A percentile compares a stretch with the other conserved stretches of the same genome.
These are phyloP conservation scores for Chaetomium cochliodes DNA, from an alignment of 495 filamentous ascomycete genomes.

Conservation along the genomic window DNA sequence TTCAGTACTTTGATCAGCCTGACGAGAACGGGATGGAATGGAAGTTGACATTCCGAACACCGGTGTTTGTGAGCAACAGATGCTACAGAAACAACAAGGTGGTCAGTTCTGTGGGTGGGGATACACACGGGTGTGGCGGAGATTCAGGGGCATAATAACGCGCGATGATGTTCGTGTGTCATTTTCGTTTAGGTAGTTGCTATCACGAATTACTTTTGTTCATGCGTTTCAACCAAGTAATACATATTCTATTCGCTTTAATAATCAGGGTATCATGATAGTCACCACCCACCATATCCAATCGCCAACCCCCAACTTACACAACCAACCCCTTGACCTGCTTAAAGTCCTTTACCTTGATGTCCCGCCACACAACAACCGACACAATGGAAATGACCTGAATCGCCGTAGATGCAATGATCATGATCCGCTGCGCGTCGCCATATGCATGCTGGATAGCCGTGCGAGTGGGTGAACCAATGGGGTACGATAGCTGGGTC, in stretches of 20 bases:
- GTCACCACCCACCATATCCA: too few species aligned
- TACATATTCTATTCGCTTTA: too few species aligned
- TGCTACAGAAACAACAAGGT: conserved; percentile 6
- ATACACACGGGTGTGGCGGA: not conserved
- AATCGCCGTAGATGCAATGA: conserved; percentile 54
- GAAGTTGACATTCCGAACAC: not conserved
- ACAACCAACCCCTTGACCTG: conserved; percentile 36
- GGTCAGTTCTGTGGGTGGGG: not conserved
- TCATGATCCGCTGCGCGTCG: conserved; percentile 54
- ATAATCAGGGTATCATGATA: too few species aligned
- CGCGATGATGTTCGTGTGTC: too few species aligned
- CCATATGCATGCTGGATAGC: conserved; percentile 60
- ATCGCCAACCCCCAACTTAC: not conserved
- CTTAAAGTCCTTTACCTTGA: conserved; percentile 56
- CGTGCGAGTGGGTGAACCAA: conserved; percentile 49
- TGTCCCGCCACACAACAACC: conserved; percentile 54
- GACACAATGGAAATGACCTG: conserved; percentile 49
- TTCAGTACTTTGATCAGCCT: not conserved
- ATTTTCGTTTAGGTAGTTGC: too few species aligned
- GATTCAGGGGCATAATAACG: conserved; percentile 1
- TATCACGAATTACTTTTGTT: too few species aligned
- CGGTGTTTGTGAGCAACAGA: conserved; percentile 1
- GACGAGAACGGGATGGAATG: not conserved
- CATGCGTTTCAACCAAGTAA: too few species aligned
- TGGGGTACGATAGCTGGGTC: conserved; percentile 52